phyloP scores from a whole-genome alignment of 345 rosid genomes.

The Draba incana region DNA sequence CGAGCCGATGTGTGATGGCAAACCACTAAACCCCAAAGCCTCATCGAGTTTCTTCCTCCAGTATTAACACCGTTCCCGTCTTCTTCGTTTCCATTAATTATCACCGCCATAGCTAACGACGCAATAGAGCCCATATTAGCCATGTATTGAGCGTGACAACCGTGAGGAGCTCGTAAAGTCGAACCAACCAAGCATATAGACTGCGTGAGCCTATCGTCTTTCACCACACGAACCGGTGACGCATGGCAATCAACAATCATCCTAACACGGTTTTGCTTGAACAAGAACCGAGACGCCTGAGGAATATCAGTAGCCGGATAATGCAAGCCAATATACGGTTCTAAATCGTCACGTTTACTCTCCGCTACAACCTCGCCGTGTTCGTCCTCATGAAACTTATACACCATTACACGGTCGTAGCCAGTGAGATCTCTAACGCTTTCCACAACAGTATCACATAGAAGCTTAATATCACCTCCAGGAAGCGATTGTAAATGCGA shows the following conservation, averaged over 20 bases:
- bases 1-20: slow-evolving; percentile 96
- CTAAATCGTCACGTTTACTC: slow-evolving; percentile 75
- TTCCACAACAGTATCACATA: slow-evolving; percentile 91
- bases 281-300: slow-evolving; percentile 92
- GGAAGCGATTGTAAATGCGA: slow-evolving; percentile 89
- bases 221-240: slow-evolving; percentile 58
- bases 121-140: slow-evolving; percentile 93
- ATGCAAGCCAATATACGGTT: slow-evolving; percentile 90
- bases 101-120: slow-evolving; percentile 87
- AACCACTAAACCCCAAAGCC: slow-evolving; percentile 98
- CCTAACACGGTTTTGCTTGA: slow-evolving; percentile 93
- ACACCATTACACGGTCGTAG: slow-evolving; percentile 96
- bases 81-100: slow-evolving; percentile 84
- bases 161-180: slow-evolving; percentile 95
- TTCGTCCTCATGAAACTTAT: slow-evolving; percentile 97
- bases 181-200: slow-evolving; percentile 96
- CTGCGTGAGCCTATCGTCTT: slow-evolving; percentile 79
- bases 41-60: slow-evolving; percentile 70
- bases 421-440: slow-evolving; percentile 90
- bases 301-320: slow-evolving; percentile 99
- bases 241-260: slow-evolving; percentile 96
- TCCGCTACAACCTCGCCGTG: slow-evolving; percentile 99
- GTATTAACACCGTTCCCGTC: slow-evolving; percentile 46
- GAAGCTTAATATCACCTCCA: slow-evolving; percentile 82
- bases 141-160: slow-evolving; percentile 97